Evolutionary conservation across 768 basidiomycete species (phyloP).

Genomic region (Lyophyllum atratum): DNA sequence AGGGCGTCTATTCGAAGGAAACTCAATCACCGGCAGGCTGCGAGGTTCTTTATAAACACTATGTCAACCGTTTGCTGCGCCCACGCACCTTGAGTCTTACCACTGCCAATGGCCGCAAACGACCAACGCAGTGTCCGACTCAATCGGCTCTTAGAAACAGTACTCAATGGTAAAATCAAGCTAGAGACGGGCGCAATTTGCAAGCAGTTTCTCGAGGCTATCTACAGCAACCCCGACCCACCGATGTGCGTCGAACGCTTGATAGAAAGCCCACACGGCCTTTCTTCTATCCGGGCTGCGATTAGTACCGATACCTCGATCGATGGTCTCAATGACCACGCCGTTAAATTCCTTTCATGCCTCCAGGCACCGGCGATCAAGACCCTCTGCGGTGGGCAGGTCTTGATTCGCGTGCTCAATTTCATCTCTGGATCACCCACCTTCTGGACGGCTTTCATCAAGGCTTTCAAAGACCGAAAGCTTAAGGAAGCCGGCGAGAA

Average conservation of each 20-base stretch:
- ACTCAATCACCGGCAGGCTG: neutral
- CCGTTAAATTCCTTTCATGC: conserved; percentile 32
- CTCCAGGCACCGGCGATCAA: conserved; percentile 34
- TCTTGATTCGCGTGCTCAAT: conserved; percentile 37
- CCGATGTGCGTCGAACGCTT: conserved; percentile 35
- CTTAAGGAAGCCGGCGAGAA: conserved; percentile 26
- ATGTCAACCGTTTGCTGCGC: neutral
- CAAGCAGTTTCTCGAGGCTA: conserved; percentile 41
- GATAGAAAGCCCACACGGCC: conserved; percentile 31
- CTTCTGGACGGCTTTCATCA: conserved; percentile 40
- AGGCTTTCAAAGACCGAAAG: conserved; percentile 29
- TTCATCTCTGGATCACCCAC: conserved; percentile 44
- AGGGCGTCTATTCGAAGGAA: neutral
- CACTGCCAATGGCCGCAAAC: neutral
- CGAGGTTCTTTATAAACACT: neutral
- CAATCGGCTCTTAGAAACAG: neutral
- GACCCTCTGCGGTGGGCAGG: conserved; percentile 34
- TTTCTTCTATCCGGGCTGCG: conserved; percentile 34
- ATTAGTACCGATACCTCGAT: conserved; percentile 36
- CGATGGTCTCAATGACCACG: conserved; percentile 39
- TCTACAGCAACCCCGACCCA: conserved; percentile 38
- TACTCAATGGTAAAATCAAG: neutral
- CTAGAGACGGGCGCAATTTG: conserved; percentile 15
- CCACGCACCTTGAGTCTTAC: neutral
- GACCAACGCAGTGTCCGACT: neutral